phyloP scores from a whole-genome alignment of 305 asterid genomes.

The Salvia sclarea region DNA sequence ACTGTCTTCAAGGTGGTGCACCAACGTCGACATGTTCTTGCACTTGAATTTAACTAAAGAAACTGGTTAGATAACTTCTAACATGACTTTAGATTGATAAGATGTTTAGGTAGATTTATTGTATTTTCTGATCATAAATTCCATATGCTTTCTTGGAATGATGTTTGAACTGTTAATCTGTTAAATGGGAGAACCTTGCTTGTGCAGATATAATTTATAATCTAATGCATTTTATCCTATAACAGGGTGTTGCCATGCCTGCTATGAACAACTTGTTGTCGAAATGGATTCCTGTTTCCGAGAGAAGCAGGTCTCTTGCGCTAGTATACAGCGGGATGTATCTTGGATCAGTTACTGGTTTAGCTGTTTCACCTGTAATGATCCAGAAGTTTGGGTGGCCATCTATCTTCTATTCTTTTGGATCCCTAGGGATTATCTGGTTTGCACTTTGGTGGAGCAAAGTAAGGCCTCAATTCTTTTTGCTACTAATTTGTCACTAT shows the following conservation, averaged over 20 bases:
- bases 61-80: background rate
- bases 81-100: background rate
- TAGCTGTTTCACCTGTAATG: slow-evolving; percentile 77
- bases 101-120: background rate
- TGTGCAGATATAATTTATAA: slow-evolving; percentile 14
- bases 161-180: slow-evolving; percentile 10
- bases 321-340: slow-evolving; percentile 98
- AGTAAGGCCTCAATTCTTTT: slow-evolving; percentile 50
- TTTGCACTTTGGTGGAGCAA: slow-evolving; percentile 85
- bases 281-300: slow-evolving; percentile 95
- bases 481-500: background rate
- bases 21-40: background rate
- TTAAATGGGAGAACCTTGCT: slow-evolving; percentile 7
- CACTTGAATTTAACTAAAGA: slow-evolving; percentile 12
- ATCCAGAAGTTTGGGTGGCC: slow-evolving; percentile 92
- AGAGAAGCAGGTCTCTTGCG: slow-evolving; percentile 97
- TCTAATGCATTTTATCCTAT: slow-evolving; percentile 27
- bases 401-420: slow-evolving; percentile 90
- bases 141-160: background rate
- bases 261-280: slow-evolving; percentile 91
- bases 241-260: slow-evolving; percentile 99
- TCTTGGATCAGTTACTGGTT: slow-evolving; percentile 94
- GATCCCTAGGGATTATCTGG: slow-evolving; percentile 93
- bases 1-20: slow-evolving; percentile 10
- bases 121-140: background rate